These are phyloP conservation scores for Colletotrichum sp. DNA, from an alignment of 2,329 filamentous ascomycete species.

Conservation along the genomic window DNA sequence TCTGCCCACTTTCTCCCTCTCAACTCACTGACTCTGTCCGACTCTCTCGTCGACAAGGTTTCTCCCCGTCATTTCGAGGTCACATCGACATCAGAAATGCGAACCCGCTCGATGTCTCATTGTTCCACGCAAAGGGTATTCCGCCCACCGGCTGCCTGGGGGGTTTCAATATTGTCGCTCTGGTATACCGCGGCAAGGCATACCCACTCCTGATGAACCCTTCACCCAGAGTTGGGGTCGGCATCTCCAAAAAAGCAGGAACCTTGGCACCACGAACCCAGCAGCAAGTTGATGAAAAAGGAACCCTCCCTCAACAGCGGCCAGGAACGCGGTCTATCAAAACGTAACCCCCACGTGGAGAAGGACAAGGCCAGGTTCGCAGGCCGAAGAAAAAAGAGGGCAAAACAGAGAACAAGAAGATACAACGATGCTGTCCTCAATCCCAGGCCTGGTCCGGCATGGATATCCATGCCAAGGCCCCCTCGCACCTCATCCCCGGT, in stretches of 20 bases:
- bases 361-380: background rate
- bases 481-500: background rate
- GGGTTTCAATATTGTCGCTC: constrained; percentile 2
- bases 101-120: background rate
- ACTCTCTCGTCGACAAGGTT: background rate
- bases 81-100: background rate
- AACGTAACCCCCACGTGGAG: constrained; percentile 3
- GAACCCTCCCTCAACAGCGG: background rate
- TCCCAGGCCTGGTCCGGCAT: constrained; percentile 4
- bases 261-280: background rate
- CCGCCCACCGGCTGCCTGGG: background rate
- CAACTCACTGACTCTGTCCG: background rate
- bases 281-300: background rate
- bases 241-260: background rate
- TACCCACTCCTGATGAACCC: background rate
- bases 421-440: background rate
- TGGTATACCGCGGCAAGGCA: background rate
- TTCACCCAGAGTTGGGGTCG: background rate
- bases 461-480: constrained; percentile 13
- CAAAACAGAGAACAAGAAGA: background rate
- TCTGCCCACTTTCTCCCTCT: background rate
- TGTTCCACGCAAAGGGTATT: constrained; percentile 2
- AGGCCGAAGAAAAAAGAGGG: background rate
- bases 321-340: background rate
- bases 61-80: background rate